These are phyloP conservation scores for Sphaerulina vaccinii DNA, from an alignment of 2,329 filamentous ascomycete genomes.

Conservation along the genomic window DNA sequence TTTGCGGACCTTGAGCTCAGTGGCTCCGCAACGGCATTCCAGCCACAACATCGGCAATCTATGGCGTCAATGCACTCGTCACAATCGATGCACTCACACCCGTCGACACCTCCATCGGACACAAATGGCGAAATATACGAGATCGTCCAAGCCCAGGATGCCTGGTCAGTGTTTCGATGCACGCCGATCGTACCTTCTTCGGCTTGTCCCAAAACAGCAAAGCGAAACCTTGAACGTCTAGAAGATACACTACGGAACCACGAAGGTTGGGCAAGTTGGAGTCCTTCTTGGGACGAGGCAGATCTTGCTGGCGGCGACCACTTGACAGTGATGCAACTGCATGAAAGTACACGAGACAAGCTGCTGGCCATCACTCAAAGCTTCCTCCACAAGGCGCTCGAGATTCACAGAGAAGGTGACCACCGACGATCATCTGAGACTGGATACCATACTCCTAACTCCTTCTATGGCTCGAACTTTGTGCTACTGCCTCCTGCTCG, in stretches of 20 bases:
- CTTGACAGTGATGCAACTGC: slow-evolving; percentile 49
- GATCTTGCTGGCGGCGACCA: slow-evolving; percentile 49
- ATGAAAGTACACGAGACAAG: slow-evolving; percentile 62
- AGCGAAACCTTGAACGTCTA: slow-evolving; percentile 51
- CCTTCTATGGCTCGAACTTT: slow-evolving; percentile 59
- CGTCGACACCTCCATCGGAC: slow-evolving; percentile 25
- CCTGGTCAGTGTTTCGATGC: slow-evolving; percentile 55
- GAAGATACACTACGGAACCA: slow-evolving; percentile 53
- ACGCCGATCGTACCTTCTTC: slow-evolving; percentile 50
- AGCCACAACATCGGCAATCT: slow-evolving; percentile 40
- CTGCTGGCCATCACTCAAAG: slow-evolving; percentile 70
- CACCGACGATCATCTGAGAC: slow-evolving; percentile 12
- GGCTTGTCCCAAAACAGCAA: slow-evolving; percentile 52
- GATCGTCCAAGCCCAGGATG: slow-evolving; percentile 52
- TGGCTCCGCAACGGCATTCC: slow-evolving; percentile 44
- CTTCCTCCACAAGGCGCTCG: slow-evolving; percentile 68
- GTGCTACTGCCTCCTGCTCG: slow-evolving; percentile 64
- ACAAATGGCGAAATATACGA: slow-evolving; percentile 43
- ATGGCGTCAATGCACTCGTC: slow-evolving; percentile 35
- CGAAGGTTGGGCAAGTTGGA: slow-evolving; percentile 53
- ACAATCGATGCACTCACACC: slow-evolving; percentile 19
- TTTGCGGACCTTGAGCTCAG: slow-evolving; percentile 50
- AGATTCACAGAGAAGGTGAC: slow-evolving; percentile 58
- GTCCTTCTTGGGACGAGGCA: slow-evolving; percentile 50
- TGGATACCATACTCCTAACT: slow-evolving; percentile 44